Evolutionary conservation across 2,329 filamentous ascomycete species (phyloP), one percentile per base, ranked within the genome.

Genomic region (Colletotrichum limetticola): DNA sequence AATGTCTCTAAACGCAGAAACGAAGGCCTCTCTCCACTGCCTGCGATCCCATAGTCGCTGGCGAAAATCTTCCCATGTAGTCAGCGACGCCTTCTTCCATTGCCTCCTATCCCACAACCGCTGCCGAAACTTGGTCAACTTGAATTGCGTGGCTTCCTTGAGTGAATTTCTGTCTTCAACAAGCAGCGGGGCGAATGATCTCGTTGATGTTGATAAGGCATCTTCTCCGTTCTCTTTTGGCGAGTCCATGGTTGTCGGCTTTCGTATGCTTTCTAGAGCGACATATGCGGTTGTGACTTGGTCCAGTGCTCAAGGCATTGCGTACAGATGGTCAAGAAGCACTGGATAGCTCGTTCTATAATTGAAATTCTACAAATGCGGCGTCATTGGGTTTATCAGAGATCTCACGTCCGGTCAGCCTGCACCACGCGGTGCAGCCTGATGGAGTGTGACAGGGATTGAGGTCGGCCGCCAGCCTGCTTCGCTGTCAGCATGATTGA

Each of bases 141-240:
- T 49, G 28, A 52, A 62, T 19, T 12, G 55, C n/a, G 28, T 32
- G 8, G 22, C 24, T 16, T 37, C 30, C 14, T 42, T n/a, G 9
- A 11, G 55, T 5, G 37, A 28, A 1, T 11, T 46, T 16, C 24
- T 26, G 5, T 71, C 64, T 8, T 58, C 49, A 3, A 71, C 24
- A 12, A 71, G 68, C 1, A 71, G 68, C 19, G 68, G 68, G 3
- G 52, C 49, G 30, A 68, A 68, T 1, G 68, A 22, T 30, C 42
- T 68, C 6, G 49, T 58, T 22, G 68, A 62, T 26, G 37, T 42
- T 9, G 68, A 62, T 22, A 52, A 12, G 2, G 49, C 24, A 9
- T 53, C 35, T 22, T 12, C 11, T 14, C n/a, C 58, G 6, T 7
- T 57, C 0, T 49, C 30, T 14, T 30, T 56, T 30, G 28, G 8